Evolutionary conservation across 345 rosid species (phyloP).

Genomic region (Pistacia vera): DNA sequence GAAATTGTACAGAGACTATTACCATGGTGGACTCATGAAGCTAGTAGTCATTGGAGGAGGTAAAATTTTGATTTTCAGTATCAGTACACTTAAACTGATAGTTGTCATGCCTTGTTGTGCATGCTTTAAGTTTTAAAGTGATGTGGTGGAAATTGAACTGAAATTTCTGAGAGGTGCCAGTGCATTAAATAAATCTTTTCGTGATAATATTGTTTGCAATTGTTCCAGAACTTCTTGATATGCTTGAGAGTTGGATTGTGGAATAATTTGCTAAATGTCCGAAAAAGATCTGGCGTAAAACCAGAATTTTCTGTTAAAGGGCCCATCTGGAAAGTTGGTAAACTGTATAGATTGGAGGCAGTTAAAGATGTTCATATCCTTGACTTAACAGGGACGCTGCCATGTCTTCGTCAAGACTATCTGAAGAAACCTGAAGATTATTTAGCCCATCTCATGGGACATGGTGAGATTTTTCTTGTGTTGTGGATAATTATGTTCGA

Average conservation of each 20-base stretch:
- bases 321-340: constrained; percentile 83
- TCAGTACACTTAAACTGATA: background rate
- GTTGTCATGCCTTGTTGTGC: background rate
- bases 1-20: constrained; percentile 65
- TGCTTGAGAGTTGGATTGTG: constrained; percentile 85
- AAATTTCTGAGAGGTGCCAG: constrained; percentile 11
- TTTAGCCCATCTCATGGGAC: constrained; percentile 92
- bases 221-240: constrained; percentile 85
- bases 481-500: too few species aligned
- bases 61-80: constrained; percentile 26
- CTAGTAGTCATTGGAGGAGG: constrained; percentile 99
- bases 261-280: constrained; percentile 71
- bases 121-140: background rate
- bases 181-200: background rate
- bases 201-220: constrained; percentile 9
- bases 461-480: constrained; percentile 51
- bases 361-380: constrained; percentile 92
- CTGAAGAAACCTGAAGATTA: constrained; percentile 95
- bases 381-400: constrained; percentile 83
- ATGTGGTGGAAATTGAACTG: background rate
- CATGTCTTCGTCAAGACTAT: constrained; percentile 86
- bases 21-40: constrained; percentile 93
- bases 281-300: constrained; percentile 61
- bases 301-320: constrained; percentile 61
- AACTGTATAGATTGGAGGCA: constrained; percentile 78